Evolutionary conservation across 331 rosid genomes (phyloP), one percentile per base, ranked within the genome.

Genomic region (Quercus lobata): DNA sequence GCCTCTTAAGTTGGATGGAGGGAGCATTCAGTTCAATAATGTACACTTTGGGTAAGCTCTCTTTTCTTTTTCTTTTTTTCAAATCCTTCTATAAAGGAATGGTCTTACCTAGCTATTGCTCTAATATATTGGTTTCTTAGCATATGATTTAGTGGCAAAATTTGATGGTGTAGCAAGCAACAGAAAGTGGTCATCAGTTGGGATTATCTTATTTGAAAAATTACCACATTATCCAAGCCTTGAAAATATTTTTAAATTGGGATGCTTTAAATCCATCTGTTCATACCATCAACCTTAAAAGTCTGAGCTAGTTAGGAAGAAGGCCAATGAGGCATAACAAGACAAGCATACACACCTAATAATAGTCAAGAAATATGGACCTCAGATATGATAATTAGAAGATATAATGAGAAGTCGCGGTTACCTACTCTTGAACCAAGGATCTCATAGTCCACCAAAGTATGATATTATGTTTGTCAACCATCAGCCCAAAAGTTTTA

Each of bases 41-140:
- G 97, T 93, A 76, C 93, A 93, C 73, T 96, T 96, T 87, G 88
- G 99, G 99, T 93, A 71, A 7, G 68, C 77, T 71, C 29, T 71
- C 29, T 76, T 70, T 27, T 27, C 30, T 29, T 3, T 30, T 34
- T 66, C 35, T 10, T 66, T 34, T 66, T 68, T 10, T 66, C 49
- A 18, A 32, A 18, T 68, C n/a, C 72, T 32, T 24, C n/a, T 68
- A 18, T 19, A 30, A 7, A 6, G 29, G 66, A 24, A 22, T 27
- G 24, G 66, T 58, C 21, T 29, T 35, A 19, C n/a, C 37, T 68
- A 6, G 71, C 22, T 30, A 65, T 29, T 15, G 5, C 18, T 30
- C 37, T 19, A 19, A 17, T 66, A 34, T 34, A 66, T 32, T 66
- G 71, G 46, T 34, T 19, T 32, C 24, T 66, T 7, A 32, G 49